Conservation (phyloP, 2,329 filamentous ascomycete species). For the Pseudonectria foliicola region DNA sequence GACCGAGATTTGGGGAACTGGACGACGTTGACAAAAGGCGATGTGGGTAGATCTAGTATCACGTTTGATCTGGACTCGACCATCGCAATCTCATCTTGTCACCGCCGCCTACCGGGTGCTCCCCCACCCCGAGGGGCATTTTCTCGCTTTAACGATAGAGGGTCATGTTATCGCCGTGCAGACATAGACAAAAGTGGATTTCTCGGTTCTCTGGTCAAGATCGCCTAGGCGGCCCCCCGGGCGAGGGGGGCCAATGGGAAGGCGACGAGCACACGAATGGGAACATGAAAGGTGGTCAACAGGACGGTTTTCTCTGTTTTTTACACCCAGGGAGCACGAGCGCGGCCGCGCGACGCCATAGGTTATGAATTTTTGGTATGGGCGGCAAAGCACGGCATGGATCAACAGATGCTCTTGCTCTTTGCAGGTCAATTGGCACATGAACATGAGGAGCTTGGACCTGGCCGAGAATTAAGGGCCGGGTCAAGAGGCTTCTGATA, state of each 20-base stretch:
- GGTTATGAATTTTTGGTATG: constrained; percentile 32
- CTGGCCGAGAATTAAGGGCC: constrained; percentile 15
- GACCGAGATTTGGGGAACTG: constrained; percentile 34
- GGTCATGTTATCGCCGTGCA: constrained; percentile 39
- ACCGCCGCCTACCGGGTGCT: constrained; percentile 31
- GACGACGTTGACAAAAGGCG: constrained; percentile 32
- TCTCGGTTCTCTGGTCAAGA: constrained; percentile 49
- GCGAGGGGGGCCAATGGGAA: constrained; percentile 26
- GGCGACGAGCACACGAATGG: constrained; percentile 27
- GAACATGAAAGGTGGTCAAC: constrained; percentile 26
- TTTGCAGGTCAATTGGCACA: constrained; percentile 23
- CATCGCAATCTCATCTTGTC: constrained; percentile 31
- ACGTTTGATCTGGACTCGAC: constrained; percentile 26
- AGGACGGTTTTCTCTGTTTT: constrained; percentile 30
- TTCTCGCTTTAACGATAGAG: constrained; percentile 36
- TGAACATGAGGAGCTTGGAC: constrained; percentile 23
- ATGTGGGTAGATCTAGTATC: constrained; percentile 28
- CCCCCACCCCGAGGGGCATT: constrained; percentile 30
- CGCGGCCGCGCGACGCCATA: constrained; percentile 30
- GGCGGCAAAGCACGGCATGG: constrained; percentile 25
- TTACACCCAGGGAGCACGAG: constrained; percentile 28
- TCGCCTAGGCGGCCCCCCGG: constrained; percentile 27
- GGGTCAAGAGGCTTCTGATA: constrained; percentile 21
- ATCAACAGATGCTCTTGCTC: constrained; percentile 25
- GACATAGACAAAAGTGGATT: constrained; percentile 61